Percentiles rank a stretch among this genome's conserved stretches.
Conservation (phyloP, 1,284 basidiomycete genomes). For the Stereum hirsutum region DNA sequence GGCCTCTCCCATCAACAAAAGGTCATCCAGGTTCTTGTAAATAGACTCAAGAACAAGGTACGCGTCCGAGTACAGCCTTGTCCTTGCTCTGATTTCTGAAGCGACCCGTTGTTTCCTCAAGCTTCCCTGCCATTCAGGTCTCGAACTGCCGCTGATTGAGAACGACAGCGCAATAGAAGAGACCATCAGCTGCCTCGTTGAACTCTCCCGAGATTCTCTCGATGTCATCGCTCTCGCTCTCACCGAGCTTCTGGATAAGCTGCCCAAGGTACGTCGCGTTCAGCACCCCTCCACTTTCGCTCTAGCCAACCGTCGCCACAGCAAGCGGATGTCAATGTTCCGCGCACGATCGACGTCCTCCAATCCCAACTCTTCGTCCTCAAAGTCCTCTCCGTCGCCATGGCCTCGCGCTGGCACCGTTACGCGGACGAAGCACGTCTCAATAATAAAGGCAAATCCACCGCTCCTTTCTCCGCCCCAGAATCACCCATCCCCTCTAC, state of each 20-base stretch:
- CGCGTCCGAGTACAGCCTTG: no score
- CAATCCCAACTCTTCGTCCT: constrained; percentile 88
- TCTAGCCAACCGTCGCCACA: constrained; percentile 15
- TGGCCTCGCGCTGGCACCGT: constrained; percentile 70
- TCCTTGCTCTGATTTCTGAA: no score
- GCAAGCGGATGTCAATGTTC: constrained; percentile 42
- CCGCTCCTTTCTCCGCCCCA: constrained; percentile 19
- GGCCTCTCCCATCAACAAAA: constrained; percentile 9
- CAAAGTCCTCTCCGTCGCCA: constrained; percentile 71
- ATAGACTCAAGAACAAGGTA: constrained; percentile 66
- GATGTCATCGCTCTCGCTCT: constrained; percentile 76
- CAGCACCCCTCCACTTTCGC: background rate
- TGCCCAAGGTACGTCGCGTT: constrained; percentile 58
- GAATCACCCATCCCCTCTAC: constrained; percentile 22
- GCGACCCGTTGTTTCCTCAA: no score
- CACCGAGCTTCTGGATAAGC: constrained; percentile 63
- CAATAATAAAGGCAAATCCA: constrained; percentile 23
- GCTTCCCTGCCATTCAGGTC: constrained; percentile 84
- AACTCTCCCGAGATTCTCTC: constrained; percentile 66
- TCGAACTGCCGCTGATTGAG: constrained; percentile 65
- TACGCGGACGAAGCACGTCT: constrained; percentile 29
- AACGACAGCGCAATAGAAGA: constrained; percentile 64
- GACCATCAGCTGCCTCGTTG: constrained; percentile 70
- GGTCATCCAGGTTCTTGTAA: constrained; percentile 39
- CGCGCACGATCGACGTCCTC: constrained; percentile 61